A percentile compares a stretch with the other conserved stretches of the same genome.
Conservation (phyloP, 2,329 filamentous ascomycete genomes). For the Talaromyces funiculosus region DNA sequence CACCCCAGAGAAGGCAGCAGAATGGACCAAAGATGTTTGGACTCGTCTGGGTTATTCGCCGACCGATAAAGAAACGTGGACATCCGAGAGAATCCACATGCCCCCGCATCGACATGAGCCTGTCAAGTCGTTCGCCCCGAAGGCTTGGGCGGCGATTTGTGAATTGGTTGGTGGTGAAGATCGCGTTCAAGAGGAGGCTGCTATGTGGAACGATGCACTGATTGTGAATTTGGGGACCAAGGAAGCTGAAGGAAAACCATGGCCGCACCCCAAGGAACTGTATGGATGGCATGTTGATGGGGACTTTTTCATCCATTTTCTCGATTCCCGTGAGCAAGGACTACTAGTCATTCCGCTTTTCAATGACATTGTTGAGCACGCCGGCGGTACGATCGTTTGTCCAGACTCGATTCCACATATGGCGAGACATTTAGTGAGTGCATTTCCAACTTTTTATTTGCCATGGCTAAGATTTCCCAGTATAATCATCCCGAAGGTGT, state of each 20-base stretch:
- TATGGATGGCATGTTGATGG: conserved; percentile 64
- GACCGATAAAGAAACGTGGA: conserved; percentile 61
- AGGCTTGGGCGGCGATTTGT: conserved; percentile 61
- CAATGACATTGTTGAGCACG: conserved; percentile 55
- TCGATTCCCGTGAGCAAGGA: conserved; percentile 65
- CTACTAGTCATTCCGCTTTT: conserved; percentile 64
- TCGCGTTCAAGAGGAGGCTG: conserved; percentile 44
- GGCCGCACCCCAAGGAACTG: conserved; percentile 49
- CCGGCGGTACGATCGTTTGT: conserved; percentile 62
- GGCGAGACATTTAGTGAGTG: conserved; percentile 48
- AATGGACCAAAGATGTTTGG: conserved; percentile 53
- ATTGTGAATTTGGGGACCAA: conserved; percentile 64
- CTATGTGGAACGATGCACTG: conserved; percentile 61
- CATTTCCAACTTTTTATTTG: not conserved
- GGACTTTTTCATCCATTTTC: conserved; percentile 67
- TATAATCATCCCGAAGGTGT: conserved; percentile 60
- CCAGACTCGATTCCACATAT: conserved; percentile 54
- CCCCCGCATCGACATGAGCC: conserved; percentile 53
- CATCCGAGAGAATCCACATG: conserved; percentile 59
- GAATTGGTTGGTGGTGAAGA: conserved; percentile 61
- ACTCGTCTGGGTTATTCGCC: conserved; percentile 60
- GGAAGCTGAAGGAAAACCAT: conserved; percentile 44
- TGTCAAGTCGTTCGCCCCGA: conserved; percentile 54
- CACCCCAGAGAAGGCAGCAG: conserved; percentile 42
- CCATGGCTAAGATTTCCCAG: conserved; percentile 12